Percentiles rank a stretch among this genome's conserved stretches.
phyloP scores from a whole-genome alignment of 345 rosid species.

The Eucalyptus erythrocorys region DNA sequence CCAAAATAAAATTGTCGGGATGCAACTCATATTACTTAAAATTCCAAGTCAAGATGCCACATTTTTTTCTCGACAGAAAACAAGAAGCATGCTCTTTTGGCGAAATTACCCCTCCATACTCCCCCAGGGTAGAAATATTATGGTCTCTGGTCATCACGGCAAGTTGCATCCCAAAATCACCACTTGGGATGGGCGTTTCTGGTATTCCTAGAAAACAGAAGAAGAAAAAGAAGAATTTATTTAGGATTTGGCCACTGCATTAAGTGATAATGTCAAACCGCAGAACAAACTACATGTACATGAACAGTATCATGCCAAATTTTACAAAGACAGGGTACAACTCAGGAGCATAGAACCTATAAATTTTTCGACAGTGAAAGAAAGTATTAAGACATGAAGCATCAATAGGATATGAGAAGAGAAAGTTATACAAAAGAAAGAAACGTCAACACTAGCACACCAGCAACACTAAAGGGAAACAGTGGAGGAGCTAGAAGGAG shows the following conservation, averaged over 20 bases:
- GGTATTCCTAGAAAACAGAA: conserved; percentile 6
- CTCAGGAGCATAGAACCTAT: background rate
- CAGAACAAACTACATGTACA: background rate
- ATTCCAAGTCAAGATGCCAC: background rate
- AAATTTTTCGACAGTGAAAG: background rate
- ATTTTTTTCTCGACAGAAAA: background rate
- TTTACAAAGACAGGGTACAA: background rate
- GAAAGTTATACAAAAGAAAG: background rate
- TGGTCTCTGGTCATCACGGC: conserved; percentile 63
- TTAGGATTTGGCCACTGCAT: background rate
- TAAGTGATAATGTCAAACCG: rapidly evolving
- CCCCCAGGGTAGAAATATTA: conserved; percentile 36
- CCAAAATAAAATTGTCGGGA: background rate
- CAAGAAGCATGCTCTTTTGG: background rate
- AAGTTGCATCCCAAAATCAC: conserved; percentile 59
- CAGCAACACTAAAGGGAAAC: background rate
- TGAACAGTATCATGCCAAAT: background rate
- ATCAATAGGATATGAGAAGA: background rate
- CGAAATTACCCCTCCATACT: conserved; percentile 63
- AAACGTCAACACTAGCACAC: background rate
- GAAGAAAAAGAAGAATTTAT: background rate
- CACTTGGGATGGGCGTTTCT: conserved; percentile 11
- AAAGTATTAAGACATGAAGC: rapidly evolving
- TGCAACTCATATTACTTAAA: background rate
- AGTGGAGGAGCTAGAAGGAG: background rate